Conservation (phyloP, 306 rosid genomes). For the Lotus japonicus region DNA sequence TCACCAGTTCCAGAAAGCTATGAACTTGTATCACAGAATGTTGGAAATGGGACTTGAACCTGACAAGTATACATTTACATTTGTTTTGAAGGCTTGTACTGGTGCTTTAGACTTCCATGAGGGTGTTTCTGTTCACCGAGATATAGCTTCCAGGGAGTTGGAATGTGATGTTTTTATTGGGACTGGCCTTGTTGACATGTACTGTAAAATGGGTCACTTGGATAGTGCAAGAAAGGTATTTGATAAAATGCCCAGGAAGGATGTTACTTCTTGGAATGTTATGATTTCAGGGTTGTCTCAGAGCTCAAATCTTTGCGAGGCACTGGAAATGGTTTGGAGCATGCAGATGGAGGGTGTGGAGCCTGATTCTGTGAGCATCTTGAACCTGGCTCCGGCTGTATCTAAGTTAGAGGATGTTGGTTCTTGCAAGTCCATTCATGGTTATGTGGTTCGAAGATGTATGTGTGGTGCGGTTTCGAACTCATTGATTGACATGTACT, state of each 20-base stretch:
- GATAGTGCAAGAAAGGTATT: slow-evolving; percentile 45
- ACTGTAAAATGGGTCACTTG: slow-evolving; percentile 50
- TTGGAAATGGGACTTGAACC: slow-evolving; percentile 39
- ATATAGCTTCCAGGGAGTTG: slow-evolving; percentile 32
- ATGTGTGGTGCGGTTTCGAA: slow-evolving; percentile 32
- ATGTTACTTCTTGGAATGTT: slow-evolving; percentile 54
- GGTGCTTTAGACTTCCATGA: slow-evolving; percentile 44
- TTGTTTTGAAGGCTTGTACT: slow-evolving; percentile 60
- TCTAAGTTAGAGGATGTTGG: slow-evolving; percentile 37
- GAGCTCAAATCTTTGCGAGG: slow-evolving; percentile 38
- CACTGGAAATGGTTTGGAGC: slow-evolving; percentile 32
- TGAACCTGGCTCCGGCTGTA: slow-evolving; percentile 67
- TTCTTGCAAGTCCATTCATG: slow-evolving; percentile 57
- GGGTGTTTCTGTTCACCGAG: slow-evolving; percentile 40
- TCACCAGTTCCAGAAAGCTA: slow-evolving; percentile 28
- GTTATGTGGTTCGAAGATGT: slow-evolving; percentile 47
- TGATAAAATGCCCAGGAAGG: slow-evolving; percentile 49
- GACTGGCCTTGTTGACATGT: slow-evolving; percentile 58
- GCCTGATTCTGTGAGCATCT: slow-evolving; percentile 51
- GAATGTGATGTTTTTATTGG: slow-evolving; percentile 55
- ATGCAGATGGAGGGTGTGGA: slow-evolving; percentile 41
- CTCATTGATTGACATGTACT: slow-evolving; percentile 68
- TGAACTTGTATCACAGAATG: slow-evolving; percentile 38
- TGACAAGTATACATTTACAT: slow-evolving; percentile 62
- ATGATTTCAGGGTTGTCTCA: slow-evolving; percentile 64